Evolutionary conservation across 441 rosid species (phyloP).

Genomic region (Biscutella laevigata): DNA sequence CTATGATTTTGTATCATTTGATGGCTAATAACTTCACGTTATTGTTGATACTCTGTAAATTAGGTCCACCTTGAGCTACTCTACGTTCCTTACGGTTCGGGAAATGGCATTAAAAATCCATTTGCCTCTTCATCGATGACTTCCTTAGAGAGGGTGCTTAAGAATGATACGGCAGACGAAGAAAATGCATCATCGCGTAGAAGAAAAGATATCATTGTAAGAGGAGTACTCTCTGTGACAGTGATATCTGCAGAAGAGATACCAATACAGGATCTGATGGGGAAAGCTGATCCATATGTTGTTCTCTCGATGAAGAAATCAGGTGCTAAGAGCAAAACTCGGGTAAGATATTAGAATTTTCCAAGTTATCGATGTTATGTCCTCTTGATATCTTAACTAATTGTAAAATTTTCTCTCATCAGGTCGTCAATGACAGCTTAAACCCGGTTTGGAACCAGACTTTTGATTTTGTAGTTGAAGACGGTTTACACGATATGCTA

Average conservation of each 20-base stretch:
- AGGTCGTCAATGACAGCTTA: slow-evolving; percentile 85
- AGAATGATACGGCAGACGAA: slow-evolving; percentile 37
- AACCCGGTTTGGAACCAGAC: slow-evolving; percentile 98
- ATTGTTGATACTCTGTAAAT: slow-evolving; percentile 9
- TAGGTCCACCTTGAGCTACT: slow-evolving; percentile 92
- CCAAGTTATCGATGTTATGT: background rate
- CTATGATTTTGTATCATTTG: background rate
- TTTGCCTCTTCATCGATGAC: slow-evolving; percentile 54
- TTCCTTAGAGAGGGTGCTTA: slow-evolving; percentile 65
- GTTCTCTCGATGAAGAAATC: slow-evolving; percentile 83
- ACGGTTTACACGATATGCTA: slow-evolving; percentile 92
- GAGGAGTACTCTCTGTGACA: slow-evolving; percentile 81
- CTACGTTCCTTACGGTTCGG: slow-evolving; percentile 64
- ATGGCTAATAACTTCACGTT: background rate
- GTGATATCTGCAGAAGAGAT: slow-evolving; percentile 84
- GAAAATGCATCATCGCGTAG: slow-evolving; percentile 35
- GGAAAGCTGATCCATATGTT: slow-evolving; percentile 91
- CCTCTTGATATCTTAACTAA: slow-evolving; percentile 1
- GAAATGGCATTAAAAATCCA: slow-evolving; percentile 50
- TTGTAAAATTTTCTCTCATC: slow-evolving; percentile 15
- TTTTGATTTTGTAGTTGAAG: slow-evolving; percentile 93
- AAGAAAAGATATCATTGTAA: slow-evolving; percentile 60
- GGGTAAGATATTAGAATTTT: slow-evolving; percentile 41
- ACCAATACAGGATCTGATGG: slow-evolving; percentile 74
- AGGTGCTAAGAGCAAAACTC: slow-evolving; percentile 62